These are phyloP conservation scores for Ophiosphaerella herpotricha DNA, from an alignment of 2,329 filamentous ascomycete species.

Conservation along the genomic window DNA sequence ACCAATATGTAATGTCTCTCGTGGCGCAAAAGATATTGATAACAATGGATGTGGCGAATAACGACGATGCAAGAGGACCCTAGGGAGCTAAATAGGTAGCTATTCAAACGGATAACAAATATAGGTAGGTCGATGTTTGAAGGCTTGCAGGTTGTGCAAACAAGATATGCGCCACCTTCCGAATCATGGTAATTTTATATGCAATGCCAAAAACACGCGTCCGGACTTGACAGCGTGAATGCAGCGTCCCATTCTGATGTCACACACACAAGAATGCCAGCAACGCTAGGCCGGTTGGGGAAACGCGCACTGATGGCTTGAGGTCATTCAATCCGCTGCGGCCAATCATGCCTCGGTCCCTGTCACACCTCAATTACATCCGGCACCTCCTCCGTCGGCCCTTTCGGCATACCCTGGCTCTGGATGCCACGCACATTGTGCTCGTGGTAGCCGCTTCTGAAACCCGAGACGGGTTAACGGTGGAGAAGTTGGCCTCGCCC, in stretches of 20 bases:
- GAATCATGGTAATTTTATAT: conserved; percentile 23
- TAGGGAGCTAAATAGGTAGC: not conserved
- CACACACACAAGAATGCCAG: conserved; percentile 21
- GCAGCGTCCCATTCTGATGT: conserved; percentile 37
- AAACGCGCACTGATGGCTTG: conserved; percentile 20
- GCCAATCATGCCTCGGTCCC: conserved; percentile 21
- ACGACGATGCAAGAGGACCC: not conserved
- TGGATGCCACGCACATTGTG: conserved; percentile 2
- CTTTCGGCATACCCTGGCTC: not conserved
- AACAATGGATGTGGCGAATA: not conserved
- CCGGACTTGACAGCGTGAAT: conserved; percentile 20
- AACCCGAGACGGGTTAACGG: not conserved
- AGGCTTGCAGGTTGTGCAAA: not conserved
- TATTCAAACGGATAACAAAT: not conserved
- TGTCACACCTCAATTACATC: conserved; percentile 7
- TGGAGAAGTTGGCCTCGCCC: conserved; percentile 1
- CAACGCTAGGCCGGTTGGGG: conserved; percentile 23
- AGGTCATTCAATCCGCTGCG: conserved; percentile 17
- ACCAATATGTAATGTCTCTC: not conserved
- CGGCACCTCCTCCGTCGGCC: not conserved
- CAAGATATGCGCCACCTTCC: conserved; percentile 8
- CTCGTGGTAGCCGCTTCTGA: conserved; percentile 1
- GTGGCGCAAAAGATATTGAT: not conserved
- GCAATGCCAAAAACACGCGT: conserved; percentile 6
- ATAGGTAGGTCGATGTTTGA: not conserved